Evolutionary conservation across 2,329 filamentous ascomycete species (phyloP), one percentile per base, ranked within the genome.

Genomic region (Aspergillus aculeatinus): DNA sequence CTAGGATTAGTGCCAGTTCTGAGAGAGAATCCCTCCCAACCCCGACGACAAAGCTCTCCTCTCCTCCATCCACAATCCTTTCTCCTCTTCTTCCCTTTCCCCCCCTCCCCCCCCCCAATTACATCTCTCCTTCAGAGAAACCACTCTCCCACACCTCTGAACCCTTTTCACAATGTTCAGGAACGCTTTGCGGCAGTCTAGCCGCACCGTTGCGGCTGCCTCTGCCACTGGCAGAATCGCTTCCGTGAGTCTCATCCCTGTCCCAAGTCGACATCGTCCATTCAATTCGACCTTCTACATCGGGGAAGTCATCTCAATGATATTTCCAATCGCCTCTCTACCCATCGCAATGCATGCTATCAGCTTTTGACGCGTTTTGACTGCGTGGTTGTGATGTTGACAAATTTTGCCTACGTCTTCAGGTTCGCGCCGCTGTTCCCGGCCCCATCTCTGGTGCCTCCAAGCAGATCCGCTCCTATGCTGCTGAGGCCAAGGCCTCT

Each of bases 141-240:
- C 69, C 69, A 70, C 72, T 77, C 76, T 79, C 74, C 70, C 69
- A 75, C 71, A 72, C 70, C 74, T 75, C 73, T 74, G 71, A 73
- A 76, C 75, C 70, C 69, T 68, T 65, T 68, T 80, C 79, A 85
- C 81, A 83, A 97, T 98, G 94, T 96, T 97, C 87, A 92, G 94
- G 85, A 96, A 91, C 89, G 93, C 94, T 85, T 87, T 98, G 84
- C 89, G 93, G 85, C 92, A 96, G 87, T 96, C 92, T 81, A 90
- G 90, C 85, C 92, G 93, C 86, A 90, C 91, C 82, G 91, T 94
- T 83, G 90, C 91, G 85, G 92, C 91, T 84, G 87, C 96, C 84
- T 91, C 92, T 89, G 90, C 91, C 78, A 86, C 90, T 77, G 88
- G 91, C 86, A 91, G 92, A 87, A 88, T 96, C 84, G 89, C 89